A percentile compares a stretch with the other conserved stretches of the same genome.
Evolutionary conservation across 495 filamentous ascomycete species (phyloP).

Genomic region (Penicillium dipodomyicola): DNA sequence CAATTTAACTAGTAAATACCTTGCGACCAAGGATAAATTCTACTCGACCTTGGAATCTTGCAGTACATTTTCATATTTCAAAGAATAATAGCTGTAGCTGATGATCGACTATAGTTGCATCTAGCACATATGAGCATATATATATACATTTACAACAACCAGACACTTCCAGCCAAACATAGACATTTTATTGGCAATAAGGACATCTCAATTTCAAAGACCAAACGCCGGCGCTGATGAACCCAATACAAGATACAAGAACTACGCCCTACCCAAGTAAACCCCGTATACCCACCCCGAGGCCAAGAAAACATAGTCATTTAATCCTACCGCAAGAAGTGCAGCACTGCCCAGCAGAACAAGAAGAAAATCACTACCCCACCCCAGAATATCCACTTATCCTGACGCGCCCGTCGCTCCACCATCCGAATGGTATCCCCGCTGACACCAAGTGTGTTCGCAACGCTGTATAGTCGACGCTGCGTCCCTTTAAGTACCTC

Average conservation of each 20-base stretch:
- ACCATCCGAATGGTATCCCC: slow-evolving; percentile 97
- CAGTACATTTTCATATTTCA: neutral
- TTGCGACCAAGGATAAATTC: neutral
- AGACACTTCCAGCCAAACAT: neutral
- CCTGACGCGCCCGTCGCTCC: slow-evolving; percentile 84
- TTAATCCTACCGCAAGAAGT: slow-evolving; percentile 63
- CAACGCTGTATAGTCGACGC: slow-evolving; percentile 83
- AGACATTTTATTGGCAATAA: neutral
- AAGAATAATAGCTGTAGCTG: neutral
- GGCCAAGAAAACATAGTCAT: neutral
- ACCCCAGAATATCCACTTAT: slow-evolving; percentile 96
- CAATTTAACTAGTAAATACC: neutral
- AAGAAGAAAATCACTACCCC: slow-evolving; percentile 85
- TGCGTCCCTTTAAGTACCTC: slow-evolving; percentile 96
- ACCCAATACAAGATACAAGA: slow-evolving; percentile 19
- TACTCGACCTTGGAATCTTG: neutral
- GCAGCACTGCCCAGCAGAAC: slow-evolving; percentile 87
- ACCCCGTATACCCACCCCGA: neutral
- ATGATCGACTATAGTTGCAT: neutral
- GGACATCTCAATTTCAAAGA: slow-evolving; percentile 11
- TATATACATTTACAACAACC: neutral
- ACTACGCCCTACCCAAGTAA: slow-evolving; percentile 15
- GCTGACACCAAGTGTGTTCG: slow-evolving; percentile 88
- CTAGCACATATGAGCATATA: neutral
- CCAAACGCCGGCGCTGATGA: slow-evolving; percentile 42